phyloP scores from a whole-genome alignment of 1,284 basidiomycete genomes.

The Xerocomus minutiporus region DNA sequence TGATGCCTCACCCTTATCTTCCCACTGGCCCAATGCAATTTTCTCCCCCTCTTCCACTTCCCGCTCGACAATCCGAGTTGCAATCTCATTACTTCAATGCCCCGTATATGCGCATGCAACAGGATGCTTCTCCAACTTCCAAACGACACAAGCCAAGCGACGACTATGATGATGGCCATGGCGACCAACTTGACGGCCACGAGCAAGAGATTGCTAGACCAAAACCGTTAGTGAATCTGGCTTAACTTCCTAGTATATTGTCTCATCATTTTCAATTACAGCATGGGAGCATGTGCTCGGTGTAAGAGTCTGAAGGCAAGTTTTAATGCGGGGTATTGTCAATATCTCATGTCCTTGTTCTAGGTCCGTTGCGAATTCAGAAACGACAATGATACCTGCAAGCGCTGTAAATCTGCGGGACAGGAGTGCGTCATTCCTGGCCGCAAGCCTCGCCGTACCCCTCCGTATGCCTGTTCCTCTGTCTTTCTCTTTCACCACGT shows the following conservation, averaged over 20 bases:
- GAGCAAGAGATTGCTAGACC: constrained; percentile 22
- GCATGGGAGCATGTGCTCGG: constrained; percentile 59
- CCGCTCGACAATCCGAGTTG: constrained; percentile 27
- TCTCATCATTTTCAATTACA: constrained; percentile 18
- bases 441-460: constrained; percentile 69
- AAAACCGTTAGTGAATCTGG: constrained; percentile 15
- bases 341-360: constrained; percentile 1
- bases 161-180: constrained; percentile 22
- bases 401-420: constrained; percentile 59
- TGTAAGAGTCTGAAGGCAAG: constrained; percentile 69
- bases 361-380: constrained; percentile 69
- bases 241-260: not conserved
- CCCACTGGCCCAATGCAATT: constrained; percentile 33
- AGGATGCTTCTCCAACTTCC: not conserved
- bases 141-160: constrained; percentile 24
- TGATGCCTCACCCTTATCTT: constrained; percentile 16
- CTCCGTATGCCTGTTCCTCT: constrained; percentile 50
- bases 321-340: not conserved
- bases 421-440: constrained; percentile 72
- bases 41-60: constrained; percentile 26
- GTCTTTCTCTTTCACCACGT: not conserved
- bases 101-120: constrained; percentile 2
- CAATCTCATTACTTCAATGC: constrained; percentile 27
- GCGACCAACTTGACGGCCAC: constrained; percentile 21
- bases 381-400: constrained; percentile 64